Percentiles rank a stretch among this genome's conserved stretches.
Evolutionary conservation across 371 early-diverging fungal species (phyloP).

Genomic region (Mortierella polycephala): DNA sequence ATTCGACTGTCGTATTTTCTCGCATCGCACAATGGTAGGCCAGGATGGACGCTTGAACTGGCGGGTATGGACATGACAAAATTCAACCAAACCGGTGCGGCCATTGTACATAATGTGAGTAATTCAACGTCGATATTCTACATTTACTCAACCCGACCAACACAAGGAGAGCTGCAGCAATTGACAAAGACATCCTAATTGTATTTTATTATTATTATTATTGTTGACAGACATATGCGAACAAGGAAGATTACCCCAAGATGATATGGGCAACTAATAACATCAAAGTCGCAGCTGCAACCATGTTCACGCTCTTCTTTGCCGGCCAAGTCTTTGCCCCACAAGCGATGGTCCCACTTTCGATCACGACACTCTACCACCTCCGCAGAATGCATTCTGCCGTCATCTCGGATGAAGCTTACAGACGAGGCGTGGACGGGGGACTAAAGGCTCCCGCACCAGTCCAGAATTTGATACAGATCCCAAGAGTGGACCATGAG

Average conservation of each 20-base stretch:
- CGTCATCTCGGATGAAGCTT: constrained; percentile 44
- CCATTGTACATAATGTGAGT: constrained; percentile 41
- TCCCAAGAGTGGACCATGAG: constrained; percentile 28
- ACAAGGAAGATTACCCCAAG: constrained; percentile 61
- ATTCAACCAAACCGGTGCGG: constrained; percentile 28
- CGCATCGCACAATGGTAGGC: constrained; percentile 13
- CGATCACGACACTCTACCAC: constrained; percentile 24
- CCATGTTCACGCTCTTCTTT: constrained; percentile 88
- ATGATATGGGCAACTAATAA: constrained; percentile 92
- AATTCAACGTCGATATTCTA: neutral
- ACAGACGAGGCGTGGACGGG: constrained; percentile 47
- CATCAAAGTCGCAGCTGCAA: constrained; percentile 76
- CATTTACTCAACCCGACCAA: neutral
- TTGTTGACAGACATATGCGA: constrained; percentile 16
- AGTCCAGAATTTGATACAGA: constrained; percentile 36
- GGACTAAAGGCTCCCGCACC: constrained; percentile 37
- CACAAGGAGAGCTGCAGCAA: too few relatives aligned
- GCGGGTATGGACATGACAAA: constrained; percentile 50
- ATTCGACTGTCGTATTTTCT: neutral
- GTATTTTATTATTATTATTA: too few relatives aligned
- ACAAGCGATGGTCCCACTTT: constrained; percentile 54
- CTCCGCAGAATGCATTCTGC: constrained; percentile 31
- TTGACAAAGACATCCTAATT: too few relatives aligned
- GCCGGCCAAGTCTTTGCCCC: constrained; percentile 83
- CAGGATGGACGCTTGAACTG: constrained; percentile 52